Percentiles rank a stretch among this genome's conserved stretches.
Conservation (phyloP, 2,329 filamentous ascomycete species). For the Penicillium sp. region DNA sequence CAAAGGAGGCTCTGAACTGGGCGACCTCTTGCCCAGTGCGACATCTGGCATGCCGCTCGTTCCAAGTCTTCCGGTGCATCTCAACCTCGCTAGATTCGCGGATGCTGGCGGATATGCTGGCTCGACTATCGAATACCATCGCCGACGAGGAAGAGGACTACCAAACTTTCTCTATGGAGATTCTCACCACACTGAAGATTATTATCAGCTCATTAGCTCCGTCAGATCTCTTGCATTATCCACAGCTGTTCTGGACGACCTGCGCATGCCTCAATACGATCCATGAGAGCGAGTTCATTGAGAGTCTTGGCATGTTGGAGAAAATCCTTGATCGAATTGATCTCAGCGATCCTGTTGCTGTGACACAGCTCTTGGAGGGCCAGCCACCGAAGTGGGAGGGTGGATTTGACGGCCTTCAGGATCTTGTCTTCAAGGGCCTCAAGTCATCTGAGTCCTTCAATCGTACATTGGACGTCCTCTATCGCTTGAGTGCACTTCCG, state of each 20-base stretch:
- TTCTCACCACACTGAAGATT: conserved; percentile 88
- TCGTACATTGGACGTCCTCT: conserved; percentile 73
- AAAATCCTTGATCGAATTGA: conserved; percentile 83
- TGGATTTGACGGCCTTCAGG: conserved; percentile 80
- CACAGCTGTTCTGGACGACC: conserved; percentile 96
- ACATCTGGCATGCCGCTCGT: conserved; percentile 93
- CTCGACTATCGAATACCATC: conserved; percentile 91
- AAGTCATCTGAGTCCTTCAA: conserved; percentile 83
- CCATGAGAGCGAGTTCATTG: conserved; percentile 91
- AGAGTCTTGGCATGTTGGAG: conserved; percentile 88
- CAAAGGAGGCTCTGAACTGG: conserved; percentile 86
- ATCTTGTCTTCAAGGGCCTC: conserved; percentile 85
- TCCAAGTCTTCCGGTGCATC: conserved; percentile 95
- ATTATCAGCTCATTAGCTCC: conserved; percentile 83
- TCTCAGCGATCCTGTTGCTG: conserved; percentile 68
- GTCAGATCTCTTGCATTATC: conserved; percentile 80
- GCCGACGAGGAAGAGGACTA: conserved; percentile 93
- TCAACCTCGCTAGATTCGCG: conserved; percentile 84
- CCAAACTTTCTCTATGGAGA: conserved; percentile 97
- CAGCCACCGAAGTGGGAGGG: conserved; percentile 88
- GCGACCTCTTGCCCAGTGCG: conserved; percentile 94
- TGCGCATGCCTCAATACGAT: conserved; percentile 96
- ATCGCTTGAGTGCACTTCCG: conserved; percentile 76
- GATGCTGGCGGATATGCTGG: conserved; percentile 97
- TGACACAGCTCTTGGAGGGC: conserved; percentile 72